Evolutionary conservation across 225 moss, liverwort and hornwort genomes (phyloP).

Genomic region (Straminergon stramineum): DNA sequence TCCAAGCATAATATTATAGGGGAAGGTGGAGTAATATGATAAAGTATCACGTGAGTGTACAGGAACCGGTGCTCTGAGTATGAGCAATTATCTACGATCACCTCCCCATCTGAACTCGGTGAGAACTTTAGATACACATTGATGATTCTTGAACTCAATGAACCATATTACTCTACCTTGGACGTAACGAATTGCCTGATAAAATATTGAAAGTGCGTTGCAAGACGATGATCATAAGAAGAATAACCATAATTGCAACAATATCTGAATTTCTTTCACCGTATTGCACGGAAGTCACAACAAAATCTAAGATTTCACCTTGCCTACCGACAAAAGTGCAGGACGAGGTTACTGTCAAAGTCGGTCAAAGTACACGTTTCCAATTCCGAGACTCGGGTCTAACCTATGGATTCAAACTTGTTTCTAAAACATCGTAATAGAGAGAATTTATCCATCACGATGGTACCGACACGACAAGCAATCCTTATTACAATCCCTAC

Average conservation of each 20-base stretch:
- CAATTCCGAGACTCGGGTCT: neutral
- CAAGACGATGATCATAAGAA: neutral
- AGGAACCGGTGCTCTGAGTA: neutral
- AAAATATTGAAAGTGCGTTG: neutral
- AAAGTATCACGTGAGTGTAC: neutral
- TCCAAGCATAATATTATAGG: neutral
- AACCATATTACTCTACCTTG: neutral
- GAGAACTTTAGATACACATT: neutral
- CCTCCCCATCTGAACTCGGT: neutral
- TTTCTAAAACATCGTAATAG: neutral
- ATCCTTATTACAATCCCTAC: neutral
- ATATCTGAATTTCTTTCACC: neutral
- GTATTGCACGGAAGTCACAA: neutral
- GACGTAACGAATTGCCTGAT: neutral
- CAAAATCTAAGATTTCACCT: neutral
- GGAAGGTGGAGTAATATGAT: neutral
- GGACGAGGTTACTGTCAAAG: neutral
- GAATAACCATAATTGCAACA: neutral
- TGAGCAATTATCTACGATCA: neutral
- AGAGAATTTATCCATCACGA: neutral
- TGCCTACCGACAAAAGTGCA: neutral
- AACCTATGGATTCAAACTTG: neutral
- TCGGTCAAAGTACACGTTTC: neutral
- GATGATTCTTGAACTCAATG: neutral
- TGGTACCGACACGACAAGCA: neutral